Base-by-base conservation (phyloP, 176 grass and related monocot species). In the Juncus effusus region DNA sequence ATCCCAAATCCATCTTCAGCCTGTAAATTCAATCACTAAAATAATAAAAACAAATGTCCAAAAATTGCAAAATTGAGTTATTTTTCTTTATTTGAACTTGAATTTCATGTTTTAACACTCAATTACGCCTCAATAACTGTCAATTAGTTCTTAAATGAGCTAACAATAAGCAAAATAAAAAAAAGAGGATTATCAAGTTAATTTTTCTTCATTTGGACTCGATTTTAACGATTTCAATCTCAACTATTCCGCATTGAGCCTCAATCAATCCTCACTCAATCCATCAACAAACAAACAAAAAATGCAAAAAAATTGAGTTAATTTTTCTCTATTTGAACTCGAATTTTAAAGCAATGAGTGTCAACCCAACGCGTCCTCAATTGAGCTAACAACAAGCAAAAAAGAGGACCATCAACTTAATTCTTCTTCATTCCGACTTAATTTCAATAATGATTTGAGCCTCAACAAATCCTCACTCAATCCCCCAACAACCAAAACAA, bases 1-100 rank as follows among this genome's bases (percentile, higher is more conserved):
- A 97, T 71, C 45, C 88, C 93, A 10, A 92, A 65, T 81, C 93
- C 88, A 74, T 97, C 93, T 81, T 92, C 93, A 72, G 93, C 93
- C 93, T 97, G 77, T 67, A 53, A 77, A 78, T 37, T 59, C 15
- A 82, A 81, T 49, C 38, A 71, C 59, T 51, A 45, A 11, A 56
- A 14, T 64, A 76, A 45, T 40, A 15, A 6, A 50, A 41, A 72
- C 61, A 60, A 12, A 55, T 61, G 3, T 44, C 9, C 11, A 39
- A 41, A 56, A 76, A 9, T 16, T 36, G 13, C 63, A 45, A 42
- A 54, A 38, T 28, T 28, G 19, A 28, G 19, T 28, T 28, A 28
- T 28, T 28, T 28, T 28, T 28, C 19, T 28, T 28, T 28, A 0
- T 28, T 28, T 28, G 19, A 28, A 28, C 19, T 28, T 19, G 8